phyloP scores from a whole-genome alignment of 495 filamentous ascomycete species.

The Tetracladium setigerum region DNA sequence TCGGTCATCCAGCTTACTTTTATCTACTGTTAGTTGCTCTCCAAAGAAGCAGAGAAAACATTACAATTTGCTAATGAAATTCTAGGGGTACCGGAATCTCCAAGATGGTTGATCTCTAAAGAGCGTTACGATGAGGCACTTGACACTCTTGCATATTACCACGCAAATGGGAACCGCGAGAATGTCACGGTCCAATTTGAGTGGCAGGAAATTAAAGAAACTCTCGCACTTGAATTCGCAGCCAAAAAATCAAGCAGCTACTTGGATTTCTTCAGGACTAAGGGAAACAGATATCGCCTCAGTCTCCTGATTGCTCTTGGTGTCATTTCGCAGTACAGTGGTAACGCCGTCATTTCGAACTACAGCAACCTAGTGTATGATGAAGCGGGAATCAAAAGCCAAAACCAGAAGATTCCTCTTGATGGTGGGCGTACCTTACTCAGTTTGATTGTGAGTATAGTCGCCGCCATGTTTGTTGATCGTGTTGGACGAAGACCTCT shows the following conservation, averaged over 20 bases:
- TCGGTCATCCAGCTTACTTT: constrained; percentile 14
- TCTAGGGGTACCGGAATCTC: constrained; percentile 40
- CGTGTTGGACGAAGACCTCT: constrained; percentile 18
- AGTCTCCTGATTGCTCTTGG: constrained; percentile 49
- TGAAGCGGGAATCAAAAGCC: constrained; percentile 40
- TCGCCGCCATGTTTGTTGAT: constrained; percentile 29
- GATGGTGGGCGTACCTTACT: constrained; percentile 15
- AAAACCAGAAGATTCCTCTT: constrained; percentile 43
- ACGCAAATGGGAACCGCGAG: constrained; percentile 32
- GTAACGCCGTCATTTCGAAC: constrained; percentile 58
- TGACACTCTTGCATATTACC: constrained; percentile 26
- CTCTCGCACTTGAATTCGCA: constrained; percentile 42
- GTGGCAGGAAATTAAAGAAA: constrained; percentile 35
- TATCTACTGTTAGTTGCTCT: constrained; percentile 15
- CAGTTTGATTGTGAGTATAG: constrained; percentile 13
- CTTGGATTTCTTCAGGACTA: constrained; percentile 32
- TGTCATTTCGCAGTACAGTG: constrained; percentile 61
- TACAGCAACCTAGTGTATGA: constrained; percentile 47
- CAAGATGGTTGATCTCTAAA: constrained; percentile 42
- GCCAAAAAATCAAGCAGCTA: constrained; percentile 34
- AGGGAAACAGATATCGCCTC: constrained; percentile 59
- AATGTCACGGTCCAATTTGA: constrained; percentile 30
- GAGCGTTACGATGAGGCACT: constrained; percentile 40
- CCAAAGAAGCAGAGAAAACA: neutral
- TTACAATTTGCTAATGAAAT: neutral